Percentiles rank a stretch among this genome's conserved stretches.
phyloP scores from a whole-genome alignment of 768 basidiomycete species.

The Serendipita sp. region DNA sequence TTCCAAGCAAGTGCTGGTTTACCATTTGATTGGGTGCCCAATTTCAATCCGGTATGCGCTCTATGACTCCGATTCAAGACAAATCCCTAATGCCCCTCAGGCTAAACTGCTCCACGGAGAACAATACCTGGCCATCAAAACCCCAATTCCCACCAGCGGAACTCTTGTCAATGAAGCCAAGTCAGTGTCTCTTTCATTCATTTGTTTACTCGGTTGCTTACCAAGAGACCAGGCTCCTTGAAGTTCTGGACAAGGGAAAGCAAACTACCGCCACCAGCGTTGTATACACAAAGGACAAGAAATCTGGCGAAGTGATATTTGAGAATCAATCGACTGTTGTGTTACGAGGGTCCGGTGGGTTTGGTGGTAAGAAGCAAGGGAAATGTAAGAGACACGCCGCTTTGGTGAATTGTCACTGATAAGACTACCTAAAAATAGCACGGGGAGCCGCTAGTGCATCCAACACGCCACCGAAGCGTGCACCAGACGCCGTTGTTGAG shows the following conservation, averaged over 20 bases:
- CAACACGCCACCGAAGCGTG: slow-evolving; percentile 66
- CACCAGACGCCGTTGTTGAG: slow-evolving; percentile 72
- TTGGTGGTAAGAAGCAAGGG: slow-evolving; percentile 78
- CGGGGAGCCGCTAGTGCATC: slow-evolving; percentile 74
- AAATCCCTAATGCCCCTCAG: slow-evolving; percentile 22
- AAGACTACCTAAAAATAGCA: slow-evolving; percentile 30
- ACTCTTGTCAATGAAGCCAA: slow-evolving; percentile 60
- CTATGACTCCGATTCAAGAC: not conserved
- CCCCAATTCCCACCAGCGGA: slow-evolving; percentile 70
- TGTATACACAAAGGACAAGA: slow-evolving; percentile 66
- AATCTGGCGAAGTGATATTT: slow-evolving; percentile 62
- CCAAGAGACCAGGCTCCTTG: slow-evolving; percentile 35
- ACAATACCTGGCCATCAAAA: slow-evolving; percentile 80
- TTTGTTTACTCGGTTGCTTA: not conserved
- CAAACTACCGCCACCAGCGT: slow-evolving; percentile 75
- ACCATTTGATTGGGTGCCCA: slow-evolving; percentile 75
- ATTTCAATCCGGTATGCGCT: slow-evolving; percentile 70
- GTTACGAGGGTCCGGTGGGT: slow-evolving; percentile 88
- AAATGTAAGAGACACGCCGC: slow-evolving; percentile 34
- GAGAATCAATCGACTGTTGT: slow-evolving; percentile 88
- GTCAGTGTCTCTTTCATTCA: slow-evolving; percentile 21
- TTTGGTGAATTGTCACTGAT: not conserved
- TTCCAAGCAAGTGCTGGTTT: slow-evolving; percentile 54
- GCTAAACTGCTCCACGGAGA: slow-evolving; percentile 97
- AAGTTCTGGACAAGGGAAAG: slow-evolving; percentile 84